Conservation (phyloP, 257 asterid species). For the Nicotiana noctiflora region DNA sequence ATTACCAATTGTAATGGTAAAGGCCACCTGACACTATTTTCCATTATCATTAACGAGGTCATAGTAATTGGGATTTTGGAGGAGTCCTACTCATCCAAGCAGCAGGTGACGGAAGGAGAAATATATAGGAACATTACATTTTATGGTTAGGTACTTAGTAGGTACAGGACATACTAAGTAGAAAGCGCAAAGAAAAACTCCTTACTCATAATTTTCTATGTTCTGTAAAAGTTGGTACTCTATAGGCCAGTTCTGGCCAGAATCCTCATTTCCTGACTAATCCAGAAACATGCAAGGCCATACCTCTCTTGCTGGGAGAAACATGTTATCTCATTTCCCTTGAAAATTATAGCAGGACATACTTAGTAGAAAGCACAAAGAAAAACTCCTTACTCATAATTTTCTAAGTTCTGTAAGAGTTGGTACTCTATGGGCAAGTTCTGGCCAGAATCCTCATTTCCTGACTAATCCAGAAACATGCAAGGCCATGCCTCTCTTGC, state of each 20-base stretch:
- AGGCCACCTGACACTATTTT: not conserved
- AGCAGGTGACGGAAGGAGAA: not conserved
- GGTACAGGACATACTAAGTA: not conserved
- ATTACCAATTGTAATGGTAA: not conserved
- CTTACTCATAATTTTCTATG: not conserved
- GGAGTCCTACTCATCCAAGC: not conserved
- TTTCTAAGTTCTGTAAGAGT: not conserved
- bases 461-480: not conserved
- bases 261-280: not conserved
- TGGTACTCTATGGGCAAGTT: not conserved
- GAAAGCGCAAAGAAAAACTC: not conserved
- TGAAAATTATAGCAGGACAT: not conserved
- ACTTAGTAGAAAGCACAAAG: not conserved
- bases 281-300: not conserved
- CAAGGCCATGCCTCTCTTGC: not conserved
- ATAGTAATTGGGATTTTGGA: not conserved
- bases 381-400: not conserved
- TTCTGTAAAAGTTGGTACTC: not conserved
- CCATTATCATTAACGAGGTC: not conserved
- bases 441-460: not conserved
- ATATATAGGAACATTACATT: not conserved
- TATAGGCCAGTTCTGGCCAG: not conserved
- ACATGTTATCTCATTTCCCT: not conserved
- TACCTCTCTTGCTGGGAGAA: not conserved
- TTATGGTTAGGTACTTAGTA: not conserved